Conservation (phyloP, 257 asterid species). For the Euphrasia confusa region DNA sequence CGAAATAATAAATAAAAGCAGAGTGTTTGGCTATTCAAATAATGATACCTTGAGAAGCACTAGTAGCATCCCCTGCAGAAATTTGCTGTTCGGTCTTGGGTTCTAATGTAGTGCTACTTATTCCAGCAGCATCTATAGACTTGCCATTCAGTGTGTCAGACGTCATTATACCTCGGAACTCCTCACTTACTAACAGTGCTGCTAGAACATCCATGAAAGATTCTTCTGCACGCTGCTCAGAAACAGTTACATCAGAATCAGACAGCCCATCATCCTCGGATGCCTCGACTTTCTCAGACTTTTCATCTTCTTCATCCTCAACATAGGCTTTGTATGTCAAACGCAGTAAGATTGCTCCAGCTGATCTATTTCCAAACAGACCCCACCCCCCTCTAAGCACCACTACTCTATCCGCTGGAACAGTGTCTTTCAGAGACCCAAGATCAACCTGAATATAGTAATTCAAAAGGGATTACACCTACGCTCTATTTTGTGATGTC, state of each 20-base stretch:
- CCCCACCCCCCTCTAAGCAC: slow-evolving; percentile 74
- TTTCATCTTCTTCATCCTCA: slow-evolving; percentile 98
- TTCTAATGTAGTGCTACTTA: slow-evolving; percentile 33
- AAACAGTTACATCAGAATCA: slow-evolving; percentile 41
- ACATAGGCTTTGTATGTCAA: slow-evolving; percentile 96
- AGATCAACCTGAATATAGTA: slow-evolving; percentile 69
- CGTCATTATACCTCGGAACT: slow-evolving; percentile 82
- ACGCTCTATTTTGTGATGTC: background rate
- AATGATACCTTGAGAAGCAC: slow-evolving; percentile 43
- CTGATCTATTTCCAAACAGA: slow-evolving; percentile 60
- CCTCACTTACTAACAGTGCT: slow-evolving; percentile 84
- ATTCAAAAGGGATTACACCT: slow-evolving; percentile 8
- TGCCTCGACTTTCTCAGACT: slow-evolving; percentile 32
- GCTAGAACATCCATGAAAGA: slow-evolving; percentile 81
- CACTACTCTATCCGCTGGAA: slow-evolving; percentile 82
- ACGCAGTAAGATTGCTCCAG: slow-evolving; percentile 82
- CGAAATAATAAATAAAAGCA: slow-evolving; percentile 3
- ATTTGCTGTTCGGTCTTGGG: slow-evolving; percentile 35
- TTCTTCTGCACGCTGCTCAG: slow-evolving; percentile 45
- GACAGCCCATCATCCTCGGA: slow-evolving; percentile 64
- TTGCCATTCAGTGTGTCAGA: slow-evolving; percentile 60
- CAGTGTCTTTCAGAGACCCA: slow-evolving; percentile 83
- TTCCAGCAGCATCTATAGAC: slow-evolving; percentile 34
- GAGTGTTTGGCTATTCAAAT: slow-evolving; percentile 4
- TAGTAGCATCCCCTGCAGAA: slow-evolving; percentile 36